Base-by-base conservation (phyloP, 345 rosid species). In the rapeseed (Brassica napus) region DNA sequence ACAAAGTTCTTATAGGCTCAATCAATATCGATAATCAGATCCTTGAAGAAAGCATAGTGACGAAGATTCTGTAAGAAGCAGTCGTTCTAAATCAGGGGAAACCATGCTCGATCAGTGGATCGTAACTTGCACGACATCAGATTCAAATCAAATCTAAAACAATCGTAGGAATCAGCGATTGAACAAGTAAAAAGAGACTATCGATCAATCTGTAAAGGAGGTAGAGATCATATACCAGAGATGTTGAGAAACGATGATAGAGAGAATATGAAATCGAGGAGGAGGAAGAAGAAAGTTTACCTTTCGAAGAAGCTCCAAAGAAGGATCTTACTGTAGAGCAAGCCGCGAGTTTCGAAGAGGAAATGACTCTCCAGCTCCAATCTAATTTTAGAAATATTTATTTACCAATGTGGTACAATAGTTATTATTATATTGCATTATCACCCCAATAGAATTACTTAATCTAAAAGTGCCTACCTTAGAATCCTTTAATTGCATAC, bases 291-390 rank as follows among this genome's bases (percentile, higher is more conserved):
- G 5, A 9, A 16, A 10, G 5, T 63, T 69, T 71, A 75, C 76
- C 83, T 71, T 69, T 12, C 15, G 73, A 76, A 81, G 61, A 68
- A 78, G 77, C 72, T 71, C 59, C 77, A 71, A 78, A 44, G 70
- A 74, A 80, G 67, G 83, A 70, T 63, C 60, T 26, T 75, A n/a
- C 42, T 2, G 68, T 26, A 80, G 63, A 75, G 77, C 73, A 44
- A 75, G 77, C 80, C 83, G 83, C 49, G 79, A 82, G 76, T 73
- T 82, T 77, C 69, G 82, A 28, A 35, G 79, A 77, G 79, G 77
- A 69, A 82, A 77, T 73, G 30, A 7, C 82, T 77, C 77, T 75
- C 42, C 44, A 16, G 16, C 49, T 71, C 84, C 30, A 77, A 64
- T 71, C 81, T 61, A 82, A 69, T 61, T 21, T 69, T 82, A 73